Conservation (phyloP, 2,329 filamentous ascomycete genomes). For the Colletotrichum zoysiae region DNA sequence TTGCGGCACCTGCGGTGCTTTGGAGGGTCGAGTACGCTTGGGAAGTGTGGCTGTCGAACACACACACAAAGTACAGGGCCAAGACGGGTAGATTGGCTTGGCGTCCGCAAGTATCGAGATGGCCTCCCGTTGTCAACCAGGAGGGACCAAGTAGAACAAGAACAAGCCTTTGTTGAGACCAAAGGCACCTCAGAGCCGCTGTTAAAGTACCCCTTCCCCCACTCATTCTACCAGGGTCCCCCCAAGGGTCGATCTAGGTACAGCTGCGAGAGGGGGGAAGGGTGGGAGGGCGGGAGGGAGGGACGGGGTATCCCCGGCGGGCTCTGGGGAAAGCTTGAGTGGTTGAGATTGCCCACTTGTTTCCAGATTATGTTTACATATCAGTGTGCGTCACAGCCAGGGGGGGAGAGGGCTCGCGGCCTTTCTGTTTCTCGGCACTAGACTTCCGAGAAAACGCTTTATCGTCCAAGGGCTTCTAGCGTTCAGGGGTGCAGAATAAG, state of each 20-base stretch:
- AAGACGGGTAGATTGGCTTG: conserved; percentile 28
- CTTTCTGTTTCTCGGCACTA: not conserved
- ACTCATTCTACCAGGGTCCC: not conserved
- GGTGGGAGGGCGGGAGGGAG: too few species aligned
- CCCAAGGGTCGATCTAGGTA: not conserved
- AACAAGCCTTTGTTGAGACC: conserved; percentile 20
- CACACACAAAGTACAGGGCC: conserved; percentile 8
- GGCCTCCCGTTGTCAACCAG: not conserved
- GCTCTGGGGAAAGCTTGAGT: not conserved
- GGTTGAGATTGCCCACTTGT: conserved; percentile 11
- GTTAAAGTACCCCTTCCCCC: not conserved
- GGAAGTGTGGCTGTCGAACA: not conserved
- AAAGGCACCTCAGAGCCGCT: conserved; percentile 28
- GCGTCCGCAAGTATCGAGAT: not conserved
- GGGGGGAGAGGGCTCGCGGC: too few species aligned
- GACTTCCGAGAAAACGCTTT: not conserved
- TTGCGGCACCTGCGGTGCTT: not conserved
- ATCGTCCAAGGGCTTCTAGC: not conserved
- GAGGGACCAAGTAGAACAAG: conserved; percentile 4
- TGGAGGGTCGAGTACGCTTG: conserved; percentile 7
- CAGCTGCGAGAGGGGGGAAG: not conserved
- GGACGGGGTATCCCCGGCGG: not conserved
- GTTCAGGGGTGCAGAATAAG: not conserved
- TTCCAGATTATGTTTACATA: not conserved
- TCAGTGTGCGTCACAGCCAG: not conserved